Percentiles rank a stretch among this genome's conserved stretches.
phyloP scores from a whole-genome alignment of 1,139 yeast species.

The Yarrowia galli region DNA sequence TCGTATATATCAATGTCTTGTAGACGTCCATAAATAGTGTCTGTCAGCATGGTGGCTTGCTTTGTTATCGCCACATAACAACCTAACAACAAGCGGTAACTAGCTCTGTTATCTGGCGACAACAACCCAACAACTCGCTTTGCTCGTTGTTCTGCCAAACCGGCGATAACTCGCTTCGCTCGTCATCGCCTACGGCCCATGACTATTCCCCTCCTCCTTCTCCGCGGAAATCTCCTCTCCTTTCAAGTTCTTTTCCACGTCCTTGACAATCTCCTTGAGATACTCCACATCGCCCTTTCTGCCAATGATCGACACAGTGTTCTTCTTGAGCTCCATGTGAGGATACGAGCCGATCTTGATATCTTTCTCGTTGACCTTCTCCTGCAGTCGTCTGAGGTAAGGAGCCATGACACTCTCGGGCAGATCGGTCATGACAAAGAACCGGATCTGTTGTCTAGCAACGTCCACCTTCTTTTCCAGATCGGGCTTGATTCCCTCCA shows the following conservation, averaged over 20 bases:
- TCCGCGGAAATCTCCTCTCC: constrained; percentile 64
- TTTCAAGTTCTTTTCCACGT: constrained; percentile 56
- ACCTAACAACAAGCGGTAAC: too few species aligned
- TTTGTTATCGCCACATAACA: too few species aligned
- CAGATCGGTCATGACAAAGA: constrained; percentile 65
- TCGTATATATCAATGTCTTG: neutral
- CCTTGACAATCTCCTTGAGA: constrained; percentile 58
- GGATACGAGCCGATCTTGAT: constrained; percentile 87
- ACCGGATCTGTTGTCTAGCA: constrained; percentile 55
- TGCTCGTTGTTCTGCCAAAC: too few species aligned
- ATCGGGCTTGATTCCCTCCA: constrained; percentile 54
- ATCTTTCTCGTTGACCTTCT: constrained; percentile 54
- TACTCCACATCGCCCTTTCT: constrained; percentile 52
- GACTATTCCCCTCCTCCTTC: constrained; percentile 55
- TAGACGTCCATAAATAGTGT: neutral
- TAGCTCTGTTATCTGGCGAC: too few species aligned
- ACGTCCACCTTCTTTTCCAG: constrained; percentile 50
- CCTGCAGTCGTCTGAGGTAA: constrained; percentile 62
- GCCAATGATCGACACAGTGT: constrained; percentile 78
- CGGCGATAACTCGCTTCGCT: constrained; percentile 12
- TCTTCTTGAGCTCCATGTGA: constrained; percentile 67
- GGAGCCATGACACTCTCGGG: constrained; percentile 77
- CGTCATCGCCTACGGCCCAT: constrained; percentile 5
- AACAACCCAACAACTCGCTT: too few species aligned
- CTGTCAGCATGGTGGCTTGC: too few species aligned